Percentiles rank a stretch among this genome's conserved stretches.
These are phyloP conservation scores for Cytospora leucostoma DNA, from an alignment of 2,329 filamentous ascomycete species.

Conservation along the genomic window DNA sequence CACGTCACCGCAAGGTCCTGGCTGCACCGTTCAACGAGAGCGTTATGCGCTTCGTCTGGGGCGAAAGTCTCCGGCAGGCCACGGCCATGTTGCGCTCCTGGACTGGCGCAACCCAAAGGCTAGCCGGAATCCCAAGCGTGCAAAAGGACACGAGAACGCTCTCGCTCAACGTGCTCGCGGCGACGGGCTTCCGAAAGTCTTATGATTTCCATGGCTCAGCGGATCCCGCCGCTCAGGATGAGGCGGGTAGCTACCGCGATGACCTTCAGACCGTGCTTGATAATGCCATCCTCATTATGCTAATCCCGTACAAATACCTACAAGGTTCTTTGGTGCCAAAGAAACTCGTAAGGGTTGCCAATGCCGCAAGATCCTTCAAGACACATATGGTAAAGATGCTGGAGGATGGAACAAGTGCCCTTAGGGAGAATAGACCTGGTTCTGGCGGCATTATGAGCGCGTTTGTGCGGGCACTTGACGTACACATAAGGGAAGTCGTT, in stretches of 20 bases:
- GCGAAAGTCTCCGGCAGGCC: conserved; percentile 32
- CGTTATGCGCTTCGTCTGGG: conserved; percentile 36
- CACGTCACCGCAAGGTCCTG: conserved; percentile 34
- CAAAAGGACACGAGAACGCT: conserved; percentile 34
- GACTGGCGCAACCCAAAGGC: conserved; percentile 4
- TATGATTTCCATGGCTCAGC: conserved; percentile 32
- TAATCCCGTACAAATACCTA: conserved; percentile 28
- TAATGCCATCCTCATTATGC: conserved; percentile 33
- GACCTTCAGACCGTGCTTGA: conserved; percentile 34
- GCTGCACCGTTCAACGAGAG: conserved; percentile 36
- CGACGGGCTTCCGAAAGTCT: conserved; percentile 31
- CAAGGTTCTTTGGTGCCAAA: conserved; percentile 27
- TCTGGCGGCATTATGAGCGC: too few relatives aligned
- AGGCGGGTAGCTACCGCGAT: conserved; percentile 31
- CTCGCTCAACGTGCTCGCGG: conserved; percentile 35
- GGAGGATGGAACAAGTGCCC: conserved; percentile 29
- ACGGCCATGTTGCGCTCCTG: conserved; percentile 32
- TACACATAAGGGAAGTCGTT: neutral
- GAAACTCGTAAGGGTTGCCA: conserved; percentile 28
- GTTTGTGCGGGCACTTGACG: conserved; percentile 32
- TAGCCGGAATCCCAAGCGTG: conserved; percentile 25
- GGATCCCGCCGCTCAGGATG: conserved; percentile 20
- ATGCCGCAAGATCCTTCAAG: conserved; percentile 31
- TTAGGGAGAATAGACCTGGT: conserved; percentile 29
- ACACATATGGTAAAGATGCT: conserved; percentile 33